Percentiles rank a stretch among this genome's conserved stretches.
Conservation (phyloP, 768 basidiomycete genomes). For the Pulveroboletus sp. region DNA sequence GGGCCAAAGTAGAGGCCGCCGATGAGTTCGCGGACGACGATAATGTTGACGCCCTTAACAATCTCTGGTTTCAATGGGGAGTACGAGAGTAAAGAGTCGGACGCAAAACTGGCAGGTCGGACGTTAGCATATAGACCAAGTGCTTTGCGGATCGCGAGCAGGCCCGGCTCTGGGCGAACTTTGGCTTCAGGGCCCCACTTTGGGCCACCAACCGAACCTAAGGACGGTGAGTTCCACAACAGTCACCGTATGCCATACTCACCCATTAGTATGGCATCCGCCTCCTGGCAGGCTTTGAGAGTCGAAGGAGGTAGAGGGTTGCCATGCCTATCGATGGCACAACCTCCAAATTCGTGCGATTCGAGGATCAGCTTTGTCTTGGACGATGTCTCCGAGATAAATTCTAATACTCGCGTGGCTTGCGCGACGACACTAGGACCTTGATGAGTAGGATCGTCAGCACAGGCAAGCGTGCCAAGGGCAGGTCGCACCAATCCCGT, state of each 20-base stretch:
- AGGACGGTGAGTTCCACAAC: slow-evolving; percentile 1
- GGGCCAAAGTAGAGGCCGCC: slow-evolving; percentile 95
- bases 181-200: slow-evolving; percentile 93
- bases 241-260: slow-evolving; percentile 14
- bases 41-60: slow-evolving; percentile 82
- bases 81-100: slow-evolving; percentile 79
- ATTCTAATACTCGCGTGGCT: slow-evolving; percentile 77
- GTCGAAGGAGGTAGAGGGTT: slow-evolving; percentile 82
- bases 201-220: slow-evolving; percentile 97
- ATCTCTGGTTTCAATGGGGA: slow-evolving; percentile 86
- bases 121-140: slow-evolving; percentile 98
- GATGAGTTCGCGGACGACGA: slow-evolving; percentile 94
- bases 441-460: slow-evolving; percentile 22
- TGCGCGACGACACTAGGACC: slow-evolving; percentile 90
- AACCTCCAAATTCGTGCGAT: slow-evolving; percentile 81
- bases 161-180: slow-evolving; percentile 89
- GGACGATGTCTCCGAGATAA: slow-evolving; percentile 55
- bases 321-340: slow-evolving; percentile 85
- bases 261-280: slow-evolving; percentile 97
- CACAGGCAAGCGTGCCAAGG: neutral
- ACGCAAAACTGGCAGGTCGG: slow-evolving; percentile 92
- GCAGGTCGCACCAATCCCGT: slow-evolving; percentile 78
- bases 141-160: slow-evolving; percentile 82
- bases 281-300: slow-evolving; percentile 81
- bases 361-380: slow-evolving; percentile 73